A percentile compares a stretch with the other conserved stretches of the same genome.
Conservation (phyloP, 352 stramenopile genomes). For the Phytophthora palmivora region DNA sequence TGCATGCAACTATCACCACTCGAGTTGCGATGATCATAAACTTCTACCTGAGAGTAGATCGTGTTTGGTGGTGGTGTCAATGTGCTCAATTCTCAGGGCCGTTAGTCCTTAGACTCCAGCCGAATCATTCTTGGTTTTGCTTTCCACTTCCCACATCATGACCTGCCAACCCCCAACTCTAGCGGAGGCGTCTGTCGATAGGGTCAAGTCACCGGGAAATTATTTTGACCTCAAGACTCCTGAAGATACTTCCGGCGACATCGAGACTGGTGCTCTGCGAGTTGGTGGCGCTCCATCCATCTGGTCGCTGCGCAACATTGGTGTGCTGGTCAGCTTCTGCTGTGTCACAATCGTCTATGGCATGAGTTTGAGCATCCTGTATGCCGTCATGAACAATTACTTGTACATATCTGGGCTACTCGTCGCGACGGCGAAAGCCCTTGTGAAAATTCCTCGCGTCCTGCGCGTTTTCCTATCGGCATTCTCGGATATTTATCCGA, state of each 20-base stretch:
- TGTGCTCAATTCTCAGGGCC: background rate
- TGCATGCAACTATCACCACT: too few relatives aligned
- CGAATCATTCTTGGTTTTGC: conserved; percentile 19
- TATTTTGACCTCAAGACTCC: conserved; percentile 31
- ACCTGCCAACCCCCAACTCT: conserved; percentile 19
- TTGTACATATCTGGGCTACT: conserved; percentile 28
- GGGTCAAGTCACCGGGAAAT: conserved; percentile 16
- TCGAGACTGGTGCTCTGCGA: conserved; percentile 31
- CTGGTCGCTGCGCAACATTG: conserved; percentile 36
- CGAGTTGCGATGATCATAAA: conserved; percentile 6
- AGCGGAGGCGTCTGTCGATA: conserved; percentile 1
- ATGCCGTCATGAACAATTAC: conserved; percentile 36
- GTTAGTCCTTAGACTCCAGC: background rate
- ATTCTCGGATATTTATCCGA: conserved; percentile 72
- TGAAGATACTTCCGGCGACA: conserved; percentile 12
- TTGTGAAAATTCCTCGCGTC: conserved; percentile 43
- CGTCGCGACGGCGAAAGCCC: conserved; percentile 20
- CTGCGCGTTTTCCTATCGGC: conserved; percentile 63
- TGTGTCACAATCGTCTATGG: conserved; percentile 42
- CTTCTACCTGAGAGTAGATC: background rate
- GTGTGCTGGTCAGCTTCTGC: conserved; percentile 43
- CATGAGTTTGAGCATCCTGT: conserved; percentile 27
- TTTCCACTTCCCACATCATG: conserved; percentile 13
- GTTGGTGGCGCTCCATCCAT: conserved; percentile 29
- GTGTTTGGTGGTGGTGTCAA: conserved; percentile 1